Percentiles rank a stretch among this genome's conserved stretches.
Evolutionary conservation across 202 grass and related monocot species (phyloP).

Genomic region (Thinopyrum obtusiflorum): DNA sequence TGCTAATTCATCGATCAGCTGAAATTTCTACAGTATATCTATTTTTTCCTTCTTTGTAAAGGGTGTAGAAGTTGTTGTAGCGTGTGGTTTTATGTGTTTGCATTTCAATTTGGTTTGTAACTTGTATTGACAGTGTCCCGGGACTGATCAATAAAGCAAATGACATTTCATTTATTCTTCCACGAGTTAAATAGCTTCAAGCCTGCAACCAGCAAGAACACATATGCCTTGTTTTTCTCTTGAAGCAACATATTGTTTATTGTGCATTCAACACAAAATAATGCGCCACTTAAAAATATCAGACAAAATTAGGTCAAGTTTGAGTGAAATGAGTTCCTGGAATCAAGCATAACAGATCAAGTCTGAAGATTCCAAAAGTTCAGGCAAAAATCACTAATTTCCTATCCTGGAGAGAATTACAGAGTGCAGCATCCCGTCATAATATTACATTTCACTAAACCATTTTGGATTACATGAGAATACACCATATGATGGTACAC

Average conservation of each 20-base stretch:
- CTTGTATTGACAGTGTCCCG: slow-evolving; percentile 18
- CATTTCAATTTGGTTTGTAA: slow-evolving; percentile 23
- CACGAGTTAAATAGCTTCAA: neutral
- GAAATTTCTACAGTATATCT: neutral
- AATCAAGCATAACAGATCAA: neutral
- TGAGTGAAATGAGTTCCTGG: neutral
- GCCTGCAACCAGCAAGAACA: neutral
- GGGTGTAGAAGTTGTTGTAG: slow-evolving; percentile 27
- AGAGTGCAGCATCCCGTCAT: slow-evolving; percentile 29
- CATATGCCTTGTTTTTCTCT: neutral
- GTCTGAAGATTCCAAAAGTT: neutral
- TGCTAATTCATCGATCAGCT: slow-evolving; percentile 20
- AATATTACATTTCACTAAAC: slow-evolving; percentile 38
- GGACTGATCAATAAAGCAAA: neutral
- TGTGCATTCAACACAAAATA: neutral
- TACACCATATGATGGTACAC: slow-evolving; percentile 27
- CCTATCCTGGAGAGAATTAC: slow-evolving; percentile 18
- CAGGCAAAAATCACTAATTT: slow-evolving; percentile 5
- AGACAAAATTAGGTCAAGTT: neutral
- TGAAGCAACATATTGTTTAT: neutral
- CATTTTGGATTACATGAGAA: slow-evolving; percentile 31
- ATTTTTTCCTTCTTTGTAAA: neutral
- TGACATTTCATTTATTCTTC: neutral
- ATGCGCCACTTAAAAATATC: neutral
- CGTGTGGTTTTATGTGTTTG: neutral